Evolutionary conservation across 116 monocot species (phyloP).

Genomic region (Zostera marina): DNA sequence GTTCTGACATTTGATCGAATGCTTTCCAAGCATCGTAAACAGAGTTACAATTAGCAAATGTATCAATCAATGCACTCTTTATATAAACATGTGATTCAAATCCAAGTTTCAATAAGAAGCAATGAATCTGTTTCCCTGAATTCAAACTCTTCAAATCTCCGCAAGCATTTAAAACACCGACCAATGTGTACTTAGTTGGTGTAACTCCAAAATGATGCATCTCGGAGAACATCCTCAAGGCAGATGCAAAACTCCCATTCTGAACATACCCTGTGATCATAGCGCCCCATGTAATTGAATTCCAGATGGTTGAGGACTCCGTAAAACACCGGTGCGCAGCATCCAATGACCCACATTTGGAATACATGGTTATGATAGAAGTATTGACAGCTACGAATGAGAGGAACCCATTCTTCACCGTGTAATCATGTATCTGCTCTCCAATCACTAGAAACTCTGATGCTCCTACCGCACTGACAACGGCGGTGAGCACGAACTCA

Average conservation of each 20-base stretch:
- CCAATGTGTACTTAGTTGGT: conserved; percentile 74
- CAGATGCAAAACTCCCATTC: conserved; percentile 29
- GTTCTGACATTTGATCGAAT: conserved; percentile 36
- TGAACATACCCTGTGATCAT: conserved; percentile 73
- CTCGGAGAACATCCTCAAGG: conserved; percentile 31
- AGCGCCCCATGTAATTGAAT: conserved; percentile 71
- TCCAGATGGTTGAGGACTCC: conserved; percentile 25
- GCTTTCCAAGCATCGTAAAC: conserved; percentile 43
- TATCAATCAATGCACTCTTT: conserved; percentile 48
- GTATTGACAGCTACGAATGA: conserved; percentile 51
- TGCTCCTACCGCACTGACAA: conserved; percentile 28
- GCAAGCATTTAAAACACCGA: conserved; percentile 64
- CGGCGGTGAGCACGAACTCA: conserved; percentile 50
- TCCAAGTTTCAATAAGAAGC: conserved; percentile 48
- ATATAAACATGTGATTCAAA: conserved; percentile 43
- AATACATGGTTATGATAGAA: conserved; percentile 55
- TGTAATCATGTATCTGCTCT: conserved; percentile 33
- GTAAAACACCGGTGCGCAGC: conserved; percentile 33
- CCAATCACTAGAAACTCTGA: conserved; percentile 24
- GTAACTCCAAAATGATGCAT: conserved; percentile 40
- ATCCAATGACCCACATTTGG: conserved; percentile 45
- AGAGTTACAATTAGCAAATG: conserved; percentile 53
- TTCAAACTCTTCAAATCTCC: conserved; percentile 23
- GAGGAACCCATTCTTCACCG: conserved; percentile 26
- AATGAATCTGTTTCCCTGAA: conserved; percentile 44